phyloP scores from a whole-genome alignment of 768 basidiomycete genomes.

The Clavulina sp. region DNA sequence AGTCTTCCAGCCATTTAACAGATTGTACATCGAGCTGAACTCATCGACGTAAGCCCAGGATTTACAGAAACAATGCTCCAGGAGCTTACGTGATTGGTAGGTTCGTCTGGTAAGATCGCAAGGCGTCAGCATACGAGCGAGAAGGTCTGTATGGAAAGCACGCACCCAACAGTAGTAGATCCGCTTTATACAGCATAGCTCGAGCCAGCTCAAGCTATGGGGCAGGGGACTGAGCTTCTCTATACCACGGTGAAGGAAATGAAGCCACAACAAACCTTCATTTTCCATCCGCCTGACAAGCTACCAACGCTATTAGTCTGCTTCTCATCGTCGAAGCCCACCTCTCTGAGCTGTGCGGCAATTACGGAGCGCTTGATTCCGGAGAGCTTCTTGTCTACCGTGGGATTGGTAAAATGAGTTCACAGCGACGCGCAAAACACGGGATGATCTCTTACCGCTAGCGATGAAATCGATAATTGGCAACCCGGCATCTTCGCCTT shows the following conservation, averaged over 20 bases:
- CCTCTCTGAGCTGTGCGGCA: slow-evolving; percentile 59
- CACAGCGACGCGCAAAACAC: neutral
- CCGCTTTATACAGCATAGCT: slow-evolving; percentile 88
- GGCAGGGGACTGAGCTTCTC: neutral
- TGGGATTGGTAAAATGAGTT: neutral
- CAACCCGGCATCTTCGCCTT: slow-evolving; percentile 76
- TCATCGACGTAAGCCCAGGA: slow-evolving; percentile 12
- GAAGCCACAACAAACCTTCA: slow-evolving; percentile 43
- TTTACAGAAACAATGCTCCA: neutral
- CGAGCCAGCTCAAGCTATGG: slow-evolving; percentile 62
- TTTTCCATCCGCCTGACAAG: slow-evolving; percentile 96
- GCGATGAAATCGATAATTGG: slow-evolving; percentile 83
- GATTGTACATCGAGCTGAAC: slow-evolving; percentile 34
- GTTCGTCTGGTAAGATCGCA: slow-evolving; percentile 77
- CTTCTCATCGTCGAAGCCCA: slow-evolving; percentile 78
- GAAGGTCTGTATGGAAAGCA: neutral
- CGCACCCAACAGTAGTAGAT: slow-evolving; percentile 24
- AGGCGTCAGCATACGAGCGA: slow-evolving; percentile 26
- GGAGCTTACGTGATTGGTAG: slow-evolving; percentile 70
- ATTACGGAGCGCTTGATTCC: slow-evolving; percentile 52
- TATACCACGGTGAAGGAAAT: neutral
- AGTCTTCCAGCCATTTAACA: slow-evolving; percentile 83
- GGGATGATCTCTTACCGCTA: slow-evolving; percentile 33
- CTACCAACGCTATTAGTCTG: slow-evolving; percentile 77
- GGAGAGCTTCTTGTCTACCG: slow-evolving; percentile 50